Percentiles rank a stretch among this genome's conserved stretches.
These are phyloP conservation scores for Sisymbrium altissimum DNA, from an alignment of 345 rosid species.

Conservation along the genomic window DNA sequence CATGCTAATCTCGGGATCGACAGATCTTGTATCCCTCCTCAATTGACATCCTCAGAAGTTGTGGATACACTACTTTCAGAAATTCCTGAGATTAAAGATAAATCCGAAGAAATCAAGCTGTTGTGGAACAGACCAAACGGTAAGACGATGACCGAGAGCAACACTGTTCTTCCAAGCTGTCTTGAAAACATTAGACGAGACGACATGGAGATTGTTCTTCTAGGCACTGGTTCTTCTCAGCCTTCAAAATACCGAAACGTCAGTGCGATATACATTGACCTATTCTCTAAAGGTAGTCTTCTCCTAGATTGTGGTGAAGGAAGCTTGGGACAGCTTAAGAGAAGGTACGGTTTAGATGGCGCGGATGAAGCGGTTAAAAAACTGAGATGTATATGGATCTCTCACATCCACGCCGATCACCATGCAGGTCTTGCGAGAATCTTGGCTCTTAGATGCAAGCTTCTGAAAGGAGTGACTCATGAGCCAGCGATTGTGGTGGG, in stretches of 20 bases:
- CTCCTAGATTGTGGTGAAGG: constrained; percentile 97
- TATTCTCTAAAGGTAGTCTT: constrained; percentile 73
- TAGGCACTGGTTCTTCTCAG: constrained; percentile 98
- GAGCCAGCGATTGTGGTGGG: constrained; percentile 81
- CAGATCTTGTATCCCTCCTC: constrained; percentile 62
- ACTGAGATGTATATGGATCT: constrained; percentile 79
- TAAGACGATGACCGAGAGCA: constrained; percentile 43
- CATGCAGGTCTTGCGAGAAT: constrained; percentile 84
- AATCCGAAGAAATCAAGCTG: constrained; percentile 48
- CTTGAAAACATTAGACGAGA: constrained; percentile 71
- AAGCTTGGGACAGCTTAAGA: constrained; percentile 87
- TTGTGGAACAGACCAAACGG: constrained; percentile 48
- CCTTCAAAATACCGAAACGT: constrained; percentile 96
- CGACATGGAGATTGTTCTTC: constrained; percentile 84
- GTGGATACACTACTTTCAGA: constrained; percentile 61
- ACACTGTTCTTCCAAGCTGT: constrained; percentile 54
- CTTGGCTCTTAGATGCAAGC: constrained; percentile 70
- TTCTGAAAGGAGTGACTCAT: constrained; percentile 59
- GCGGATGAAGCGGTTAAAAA: constrained; percentile 67
- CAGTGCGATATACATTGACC: constrained; percentile 66
- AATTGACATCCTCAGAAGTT: constrained; percentile 41
- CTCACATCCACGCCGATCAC: constrained; percentile 98
- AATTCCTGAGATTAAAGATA: constrained; percentile 69
- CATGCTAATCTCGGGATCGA: constrained; percentile 72
- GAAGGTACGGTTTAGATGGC: constrained; percentile 82